Evolutionary conservation across 805 yeast species (phyloP).

Genomic region (Scheffersomyces spartinae): DNA sequence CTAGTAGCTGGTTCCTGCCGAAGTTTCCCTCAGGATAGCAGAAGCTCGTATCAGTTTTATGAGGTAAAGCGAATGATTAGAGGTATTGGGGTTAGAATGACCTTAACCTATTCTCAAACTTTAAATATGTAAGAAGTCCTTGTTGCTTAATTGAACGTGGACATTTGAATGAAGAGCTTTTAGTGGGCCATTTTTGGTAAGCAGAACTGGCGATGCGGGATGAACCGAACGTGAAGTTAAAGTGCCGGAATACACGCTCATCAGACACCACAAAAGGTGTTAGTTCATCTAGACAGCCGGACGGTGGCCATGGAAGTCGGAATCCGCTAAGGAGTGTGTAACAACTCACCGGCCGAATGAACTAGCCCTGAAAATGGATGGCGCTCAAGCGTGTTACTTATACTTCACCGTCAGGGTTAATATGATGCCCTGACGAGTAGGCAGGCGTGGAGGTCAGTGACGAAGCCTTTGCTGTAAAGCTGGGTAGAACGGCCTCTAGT

Average conservation of each 20-base stretch:
- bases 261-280: conserved; percentile 35
- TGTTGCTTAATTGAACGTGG: conserved; percentile 31
- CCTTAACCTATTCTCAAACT: conserved; percentile 31
- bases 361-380: conserved; percentile 32
- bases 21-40: conserved; percentile 32
- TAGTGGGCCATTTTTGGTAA: conserved; percentile 36
- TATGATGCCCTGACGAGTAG: conserved; percentile 27
- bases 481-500: conserved; percentile 27
- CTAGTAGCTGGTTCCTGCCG: conserved; percentile 35
- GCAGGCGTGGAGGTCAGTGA: conserved; percentile 32
- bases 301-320: conserved; percentile 44
- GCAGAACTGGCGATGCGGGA: conserved; percentile 38
- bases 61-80: conserved; percentile 31
- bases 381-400: conserved; percentile 26
- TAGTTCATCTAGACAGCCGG: conserved; percentile 36
- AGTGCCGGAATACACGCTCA: conserved; percentile 33
- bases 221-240: conserved; percentile 30
- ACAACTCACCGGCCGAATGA: conserved; percentile 43
- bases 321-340: conserved; percentile 45
- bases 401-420: conserved; percentile 28
- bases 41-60: conserved; percentile 31
- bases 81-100: conserved; percentile 28
- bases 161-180: conserved; percentile 30
- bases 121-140: conserved; percentile 31
- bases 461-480: conserved; percentile 29